Percentiles rank a stretch among this genome's conserved stretches.
phyloP scores from a whole-genome alignment of 345 rosid species.

The Rhodomyrtus tomentosa region DNA sequence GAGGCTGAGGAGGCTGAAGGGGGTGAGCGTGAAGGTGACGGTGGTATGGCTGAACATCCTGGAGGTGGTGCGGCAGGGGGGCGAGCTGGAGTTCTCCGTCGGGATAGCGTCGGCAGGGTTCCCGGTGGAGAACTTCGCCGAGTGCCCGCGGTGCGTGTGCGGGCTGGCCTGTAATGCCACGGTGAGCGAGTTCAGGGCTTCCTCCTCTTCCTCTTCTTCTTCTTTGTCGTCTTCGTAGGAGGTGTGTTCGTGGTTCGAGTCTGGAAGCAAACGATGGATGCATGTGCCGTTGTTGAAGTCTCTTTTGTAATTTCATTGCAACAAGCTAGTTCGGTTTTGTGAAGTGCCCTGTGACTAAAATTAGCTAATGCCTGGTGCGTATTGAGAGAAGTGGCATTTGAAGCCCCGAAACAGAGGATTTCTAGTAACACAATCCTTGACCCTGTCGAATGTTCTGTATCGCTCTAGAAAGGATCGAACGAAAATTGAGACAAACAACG shows the following conservation, averaged over 20 bases:
- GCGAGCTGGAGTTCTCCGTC: slow-evolving; percentile 41
- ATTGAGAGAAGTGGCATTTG: background rate
- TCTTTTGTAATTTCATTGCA: background rate
- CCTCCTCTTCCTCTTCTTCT: background rate
- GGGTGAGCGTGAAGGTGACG: slow-evolving; percentile 43
- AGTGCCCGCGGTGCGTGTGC: slow-evolving; percentile 37
- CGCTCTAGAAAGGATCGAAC: background rate
- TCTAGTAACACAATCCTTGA: background rate
- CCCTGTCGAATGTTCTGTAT: background rate
- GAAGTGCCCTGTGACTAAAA: background rate
- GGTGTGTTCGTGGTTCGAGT: background rate
- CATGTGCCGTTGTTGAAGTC: background rate
- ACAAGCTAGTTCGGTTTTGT: background rate
- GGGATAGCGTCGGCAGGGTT: slow-evolving; percentile 55
- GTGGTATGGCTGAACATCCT: slow-evolving; percentile 47
- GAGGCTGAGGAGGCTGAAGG: slow-evolving; percentile 26
- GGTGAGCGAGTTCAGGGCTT: background rate
- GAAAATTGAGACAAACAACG: background rate
- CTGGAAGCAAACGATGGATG: background rate
- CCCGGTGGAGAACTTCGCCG: slow-evolving; percentile 26
- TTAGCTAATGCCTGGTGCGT: background rate
- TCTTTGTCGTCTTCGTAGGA: background rate
- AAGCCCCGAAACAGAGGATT: background rate
- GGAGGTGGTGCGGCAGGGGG: slow-evolving; percentile 29
- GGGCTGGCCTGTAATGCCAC: slow-evolving; percentile 24